phyloP scores from a whole-genome alignment of 495 filamentous ascomycete genomes.

The Xylaria longipes region DNA sequence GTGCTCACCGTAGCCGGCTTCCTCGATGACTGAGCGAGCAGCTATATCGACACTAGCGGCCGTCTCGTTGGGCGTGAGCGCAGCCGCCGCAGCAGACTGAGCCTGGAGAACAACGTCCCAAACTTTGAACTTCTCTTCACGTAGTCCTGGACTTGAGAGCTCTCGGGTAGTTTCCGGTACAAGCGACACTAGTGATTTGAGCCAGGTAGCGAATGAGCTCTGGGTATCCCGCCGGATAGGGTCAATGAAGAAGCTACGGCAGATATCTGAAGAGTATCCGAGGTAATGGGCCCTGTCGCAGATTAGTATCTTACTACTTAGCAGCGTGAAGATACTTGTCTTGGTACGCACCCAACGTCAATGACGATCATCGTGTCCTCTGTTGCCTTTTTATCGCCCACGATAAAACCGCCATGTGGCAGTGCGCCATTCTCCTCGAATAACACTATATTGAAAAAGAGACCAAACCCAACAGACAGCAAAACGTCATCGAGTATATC shows the following conservation, averaged over 20 bases:
- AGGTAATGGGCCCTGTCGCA: slow-evolving; percentile 54
- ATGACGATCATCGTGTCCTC: slow-evolving; percentile 61
- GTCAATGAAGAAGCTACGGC: slow-evolving; percentile 59
- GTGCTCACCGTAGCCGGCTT: slow-evolving; percentile 55
- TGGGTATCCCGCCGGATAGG: not conserved
- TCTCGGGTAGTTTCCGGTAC: not conserved
- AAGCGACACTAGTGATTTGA: slow-evolving; percentile 7
- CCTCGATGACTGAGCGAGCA: slow-evolving; percentile 56
- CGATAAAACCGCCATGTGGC: slow-evolving; percentile 59
- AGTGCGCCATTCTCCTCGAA: slow-evolving; percentile 63
- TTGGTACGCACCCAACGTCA: slow-evolving; percentile 56
- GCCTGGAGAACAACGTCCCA: slow-evolving; percentile 61
- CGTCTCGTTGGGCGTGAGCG: slow-evolving; percentile 50
- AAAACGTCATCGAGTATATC: slow-evolving; percentile 56
- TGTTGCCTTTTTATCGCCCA: slow-evolving; percentile 54
- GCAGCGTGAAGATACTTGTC: not conserved
- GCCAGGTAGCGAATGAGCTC: not conserved
- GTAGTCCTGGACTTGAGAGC: slow-evolving; percentile 23
- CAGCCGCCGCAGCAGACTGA: slow-evolving; percentile 52
- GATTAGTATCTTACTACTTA: slow-evolving; percentile 28
- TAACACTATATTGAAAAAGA: slow-evolving; percentile 64
- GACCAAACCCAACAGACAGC: slow-evolving; percentile 52
- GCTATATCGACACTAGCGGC: slow-evolving; percentile 62
- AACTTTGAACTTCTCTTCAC: slow-evolving; percentile 55
- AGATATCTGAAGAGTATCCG: slow-evolving; percentile 65